These are phyloP conservation scores for Tolypocladium paradoxum DNA, from an alignment of 2,329 filamentous ascomycete species.

Conservation along the genomic window DNA sequence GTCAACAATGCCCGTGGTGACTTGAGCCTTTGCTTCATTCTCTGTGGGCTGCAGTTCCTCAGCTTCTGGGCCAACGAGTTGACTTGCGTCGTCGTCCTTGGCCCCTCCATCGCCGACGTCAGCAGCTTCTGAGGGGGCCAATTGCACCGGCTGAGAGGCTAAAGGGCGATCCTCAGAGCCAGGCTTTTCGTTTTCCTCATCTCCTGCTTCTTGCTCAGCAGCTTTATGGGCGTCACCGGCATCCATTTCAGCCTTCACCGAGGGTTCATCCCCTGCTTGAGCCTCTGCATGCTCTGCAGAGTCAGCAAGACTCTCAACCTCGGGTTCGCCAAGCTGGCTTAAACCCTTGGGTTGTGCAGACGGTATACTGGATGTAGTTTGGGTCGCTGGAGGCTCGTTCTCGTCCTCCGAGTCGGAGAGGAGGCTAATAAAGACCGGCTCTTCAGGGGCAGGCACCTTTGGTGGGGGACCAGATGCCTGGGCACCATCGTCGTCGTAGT, in stretches of 20 bases:
- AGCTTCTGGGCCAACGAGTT: background rate
- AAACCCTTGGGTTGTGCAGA: background rate
- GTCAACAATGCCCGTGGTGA: background rate
- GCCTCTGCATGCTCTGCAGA: background rate
- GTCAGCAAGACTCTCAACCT: background rate
- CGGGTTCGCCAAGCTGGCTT: background rate
- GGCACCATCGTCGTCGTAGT: conserved; percentile 1
- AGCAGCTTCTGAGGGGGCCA: background rate
- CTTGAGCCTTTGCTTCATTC: background rate
- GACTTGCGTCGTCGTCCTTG: background rate
- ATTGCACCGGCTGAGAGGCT: background rate
- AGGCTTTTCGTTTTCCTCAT: background rate
- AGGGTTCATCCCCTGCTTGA: background rate
- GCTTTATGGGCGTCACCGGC: background rate
- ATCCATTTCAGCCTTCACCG: background rate
- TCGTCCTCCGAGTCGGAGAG: conserved; percentile 37
- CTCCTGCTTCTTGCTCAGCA: background rate
- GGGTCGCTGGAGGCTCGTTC: conserved; percentile 7
- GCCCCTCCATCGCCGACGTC: background rate
- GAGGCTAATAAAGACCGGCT: conserved; percentile 34
- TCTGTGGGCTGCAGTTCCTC: background rate
- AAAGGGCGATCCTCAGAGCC: background rate
- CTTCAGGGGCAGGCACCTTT: conserved; percentile 10
- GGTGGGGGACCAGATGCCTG: conserved; percentile 2
- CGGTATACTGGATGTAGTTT: background rate